Evolutionary conservation across 768 basidiomycete species (phyloP).

Genomic region (Naganishia vaughanmartiniae): DNA sequence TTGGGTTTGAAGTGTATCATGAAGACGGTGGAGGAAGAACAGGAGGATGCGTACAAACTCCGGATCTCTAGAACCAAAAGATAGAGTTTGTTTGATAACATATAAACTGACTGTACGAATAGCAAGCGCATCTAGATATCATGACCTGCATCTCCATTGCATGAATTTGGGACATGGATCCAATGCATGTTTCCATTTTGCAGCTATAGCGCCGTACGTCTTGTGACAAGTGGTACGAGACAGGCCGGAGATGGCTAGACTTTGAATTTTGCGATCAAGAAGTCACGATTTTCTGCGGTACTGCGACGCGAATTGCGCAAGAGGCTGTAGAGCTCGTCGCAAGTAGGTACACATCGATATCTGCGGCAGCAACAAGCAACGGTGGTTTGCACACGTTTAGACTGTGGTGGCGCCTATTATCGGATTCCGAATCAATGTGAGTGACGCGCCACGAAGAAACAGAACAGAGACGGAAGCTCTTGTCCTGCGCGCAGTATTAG

Average conservation of each 20-base stretch:
- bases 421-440: too few relatives aligned
- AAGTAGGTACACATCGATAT: too few relatives aligned
- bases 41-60: conserved; percentile 15
- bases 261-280: too few relatives aligned
- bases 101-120: neutral
- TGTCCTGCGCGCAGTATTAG: neutral
- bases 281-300: too few relatives aligned
- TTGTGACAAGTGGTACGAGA: too few relatives aligned
- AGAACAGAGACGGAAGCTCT: neutral
- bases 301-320: too few relatives aligned
- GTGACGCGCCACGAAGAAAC: neutral
- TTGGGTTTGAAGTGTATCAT: conserved; percentile 58
- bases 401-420: too few relatives aligned
- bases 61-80: conserved; percentile 13
- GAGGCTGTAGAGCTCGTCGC: too few relatives aligned
- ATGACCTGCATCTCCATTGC: neutral
- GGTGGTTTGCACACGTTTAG: too few relatives aligned
- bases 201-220: neutral
- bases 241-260: too few relatives aligned
- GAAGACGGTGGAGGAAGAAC: conserved; percentile 22
- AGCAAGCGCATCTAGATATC: neutral
- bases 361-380: too few relatives aligned
- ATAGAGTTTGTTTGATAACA: neutral
- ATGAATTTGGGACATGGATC: neutral
- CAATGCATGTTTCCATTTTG: neutral